These are phyloP conservation scores for Xylaria multiplex DNA, from an alignment of 2,329 filamentous ascomycete species.

Conservation along the genomic window DNA sequence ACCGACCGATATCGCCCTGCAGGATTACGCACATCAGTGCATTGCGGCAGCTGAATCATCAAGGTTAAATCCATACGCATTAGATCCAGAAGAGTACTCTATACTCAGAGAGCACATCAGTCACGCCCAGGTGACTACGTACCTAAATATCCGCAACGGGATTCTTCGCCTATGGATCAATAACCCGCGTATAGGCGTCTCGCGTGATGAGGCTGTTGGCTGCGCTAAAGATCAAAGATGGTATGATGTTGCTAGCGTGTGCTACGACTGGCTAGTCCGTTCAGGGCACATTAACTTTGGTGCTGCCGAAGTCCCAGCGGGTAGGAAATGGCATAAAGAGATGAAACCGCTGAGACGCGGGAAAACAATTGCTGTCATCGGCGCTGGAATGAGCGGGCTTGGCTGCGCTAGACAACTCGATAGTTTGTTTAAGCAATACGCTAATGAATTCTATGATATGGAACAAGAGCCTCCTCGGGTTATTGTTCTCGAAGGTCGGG, in stretches of 20 bases:
- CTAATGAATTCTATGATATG: constrained; percentile 70
- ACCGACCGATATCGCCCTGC: constrained; percentile 74
- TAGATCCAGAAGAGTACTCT: constrained; percentile 85
- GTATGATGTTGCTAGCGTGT: constrained; percentile 88
- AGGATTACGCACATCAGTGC: constrained; percentile 90
- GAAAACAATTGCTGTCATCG: constrained; percentile 85
- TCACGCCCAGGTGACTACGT: constrained; percentile 89
- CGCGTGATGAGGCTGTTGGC: constrained; percentile 85
- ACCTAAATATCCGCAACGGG: constrained; percentile 94
- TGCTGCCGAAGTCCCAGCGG: constrained; percentile 77
- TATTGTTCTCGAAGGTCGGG: constrained; percentile 85
- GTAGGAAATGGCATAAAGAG: constrained; percentile 54
- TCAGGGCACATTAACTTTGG: constrained; percentile 97
- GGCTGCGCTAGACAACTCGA: constrained; percentile 93
- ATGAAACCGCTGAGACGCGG: constrained; percentile 60
- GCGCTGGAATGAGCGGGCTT: constrained; percentile 92
- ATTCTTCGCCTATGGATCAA: constrained; percentile 90
- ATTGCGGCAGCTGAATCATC: constrained; percentile 90
- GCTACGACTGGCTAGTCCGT: constrained; percentile 91
- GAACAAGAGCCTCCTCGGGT: constrained; percentile 78
- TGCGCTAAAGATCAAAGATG: constrained; percentile 88
- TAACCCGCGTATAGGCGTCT: constrained; percentile 85
- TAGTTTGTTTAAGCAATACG: constrained; percentile 83
- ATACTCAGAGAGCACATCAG: constrained; percentile 85
- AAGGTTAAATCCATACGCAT: constrained; percentile 85